Evolutionary conservation across 2,329 filamentous ascomycete species (phyloP), one percentile per base, ranked within the genome.

Genomic region (Leptographium flavum): DNA sequence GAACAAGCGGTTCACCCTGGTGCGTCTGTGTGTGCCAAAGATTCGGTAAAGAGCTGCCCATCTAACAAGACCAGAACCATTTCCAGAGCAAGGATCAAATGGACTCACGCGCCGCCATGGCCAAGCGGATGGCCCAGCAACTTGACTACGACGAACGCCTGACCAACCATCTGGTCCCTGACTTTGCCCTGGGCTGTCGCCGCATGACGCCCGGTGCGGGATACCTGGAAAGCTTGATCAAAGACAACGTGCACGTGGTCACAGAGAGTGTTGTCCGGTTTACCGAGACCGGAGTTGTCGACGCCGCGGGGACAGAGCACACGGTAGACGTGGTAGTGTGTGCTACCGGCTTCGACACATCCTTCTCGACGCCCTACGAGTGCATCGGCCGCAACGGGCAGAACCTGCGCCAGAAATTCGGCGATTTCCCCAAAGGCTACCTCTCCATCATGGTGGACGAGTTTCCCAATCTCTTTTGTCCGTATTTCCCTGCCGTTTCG

Each of bases 221-320:
- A 4, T 67, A 64, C 52, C 55, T 67, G 25, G 63, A 67, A 49
- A 58, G 60, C 17, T 55, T 71, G 39, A 58, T 57, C 2, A 47
- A 63, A 45, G 56, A 61, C n/a, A 72, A 74, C 38, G 65, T 71
- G 9, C 54, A 58, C 9, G 60, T 62, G 7, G 59, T 68, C 25
- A 58, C 59, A 22, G 58, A 61, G 15, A 54, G 53, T 2, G 66
- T 71, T 49, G 47, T 53, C 15, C 52, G 55, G 36, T 54, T 71
- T 39, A 58, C 57, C 0, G 49, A 53, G 0, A 52, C 55, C 5
- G 64, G 65, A 1, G 45, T 57, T n/a, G 48, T 58, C 5, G 35
- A 38, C n/a, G 47, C 44, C 9, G 54, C 57, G 37, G 60, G 59
- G 7, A 51, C 46, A 39, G 46, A 53, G 33, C 55, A 59, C 41